Conservation (phyloP, 805 yeast genomes). For the Grigorovia humatica region DNA sequence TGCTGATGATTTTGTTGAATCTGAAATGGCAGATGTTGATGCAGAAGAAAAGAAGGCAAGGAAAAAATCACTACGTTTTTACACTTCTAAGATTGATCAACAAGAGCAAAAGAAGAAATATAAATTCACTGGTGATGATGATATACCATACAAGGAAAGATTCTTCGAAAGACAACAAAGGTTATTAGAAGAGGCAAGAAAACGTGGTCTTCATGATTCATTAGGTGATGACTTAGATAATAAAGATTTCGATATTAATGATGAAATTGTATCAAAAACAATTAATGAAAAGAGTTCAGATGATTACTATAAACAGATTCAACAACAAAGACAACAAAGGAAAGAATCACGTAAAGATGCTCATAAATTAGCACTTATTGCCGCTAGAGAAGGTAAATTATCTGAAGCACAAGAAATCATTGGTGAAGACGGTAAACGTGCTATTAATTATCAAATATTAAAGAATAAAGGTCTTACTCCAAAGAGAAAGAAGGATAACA, state of each 20-base stretch:
- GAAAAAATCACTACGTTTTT: slow-evolving; percentile 78
- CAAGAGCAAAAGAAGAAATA: slow-evolving; percentile 53
- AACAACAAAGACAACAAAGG: slow-evolving; percentile 36
- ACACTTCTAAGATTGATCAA: slow-evolving; percentile 93
- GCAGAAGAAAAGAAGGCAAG: slow-evolving; percentile 75
- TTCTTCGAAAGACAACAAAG: slow-evolving; percentile 84
- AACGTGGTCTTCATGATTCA: slow-evolving; percentile 56
- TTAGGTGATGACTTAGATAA: slow-evolving; percentile 50
- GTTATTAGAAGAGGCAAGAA: slow-evolving; percentile 75
- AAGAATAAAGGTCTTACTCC: slow-evolving; percentile 96
- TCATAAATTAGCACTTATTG: slow-evolving; percentile 60
- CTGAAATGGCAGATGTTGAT: slow-evolving; percentile 70
- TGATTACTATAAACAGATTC: slow-evolving; percentile 49
- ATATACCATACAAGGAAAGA: slow-evolving; percentile 85
- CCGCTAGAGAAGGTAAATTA: slow-evolving; percentile 77
- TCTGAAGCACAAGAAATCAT: slow-evolving; percentile 54
- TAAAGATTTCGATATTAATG: slow-evolving; percentile 40
- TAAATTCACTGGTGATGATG: slow-evolving; percentile 69
- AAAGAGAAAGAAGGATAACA: slow-evolving; percentile 81
- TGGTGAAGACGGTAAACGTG: slow-evolving; percentile 84
- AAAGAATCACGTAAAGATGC: slow-evolving; percentile 49
- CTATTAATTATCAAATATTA: slow-evolving; percentile 85
- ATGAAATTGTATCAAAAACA: slow-evolving; percentile 33
- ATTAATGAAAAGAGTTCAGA: slow-evolving; percentile 40
- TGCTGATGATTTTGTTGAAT: slow-evolving; percentile 55